Base-by-base conservation (phyloP, 2,329 filamentous ascomycete species). In the Cladosporium sp. region DNA sequence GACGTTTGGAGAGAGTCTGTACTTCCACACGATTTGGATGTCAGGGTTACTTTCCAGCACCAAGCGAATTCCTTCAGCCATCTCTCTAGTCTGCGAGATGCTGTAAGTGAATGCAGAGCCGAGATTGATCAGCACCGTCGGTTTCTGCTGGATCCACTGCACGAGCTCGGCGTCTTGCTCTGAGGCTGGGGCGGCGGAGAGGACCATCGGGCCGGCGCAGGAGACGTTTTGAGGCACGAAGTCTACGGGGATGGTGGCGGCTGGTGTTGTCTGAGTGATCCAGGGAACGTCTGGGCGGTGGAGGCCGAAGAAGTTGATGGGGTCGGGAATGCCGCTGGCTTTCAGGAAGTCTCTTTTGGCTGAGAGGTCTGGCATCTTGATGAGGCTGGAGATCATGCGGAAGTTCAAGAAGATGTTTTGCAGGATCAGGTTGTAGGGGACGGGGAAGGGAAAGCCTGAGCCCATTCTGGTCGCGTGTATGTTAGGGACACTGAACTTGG, bases 251-350 rank as follows among this genome's bases (percentile, higher is more conserved):
- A 56, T 39, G 6, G 52, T 56, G 3, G 40, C 39, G 19, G 52
- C 34, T 28, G 36, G 39, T 20, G 52, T 56, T 6, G 52, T 56
- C 34, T 56, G 52, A 5, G 52, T 47, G 40, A 56, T 56, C 52
- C 52, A 56, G 17, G 52, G 52, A 19, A 47, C 30, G 30, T 56
- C 52, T 11, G 40, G 20, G 30, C 52, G 52, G 34, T 56, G 52
- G 5, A 56, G 22, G 40, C 52, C 52, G 42, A 47, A 56, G 42
- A 56, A 56, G 40, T 56, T 56, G 52, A 56, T 47, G 40, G 52
- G 52, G 15, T 56, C 52, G 0, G 52, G 52, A 12, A 56, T 42
- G 5, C 52, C 52, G 20, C 49, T 38, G 9, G 52, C 28, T 25
- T 38, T 37, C 30, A 56, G 20, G 42, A 56, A 56, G 3, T 36